phyloP scores from a whole-genome alignment of 768 basidiomycete species.

The Holtermannia corniformis region DNA sequence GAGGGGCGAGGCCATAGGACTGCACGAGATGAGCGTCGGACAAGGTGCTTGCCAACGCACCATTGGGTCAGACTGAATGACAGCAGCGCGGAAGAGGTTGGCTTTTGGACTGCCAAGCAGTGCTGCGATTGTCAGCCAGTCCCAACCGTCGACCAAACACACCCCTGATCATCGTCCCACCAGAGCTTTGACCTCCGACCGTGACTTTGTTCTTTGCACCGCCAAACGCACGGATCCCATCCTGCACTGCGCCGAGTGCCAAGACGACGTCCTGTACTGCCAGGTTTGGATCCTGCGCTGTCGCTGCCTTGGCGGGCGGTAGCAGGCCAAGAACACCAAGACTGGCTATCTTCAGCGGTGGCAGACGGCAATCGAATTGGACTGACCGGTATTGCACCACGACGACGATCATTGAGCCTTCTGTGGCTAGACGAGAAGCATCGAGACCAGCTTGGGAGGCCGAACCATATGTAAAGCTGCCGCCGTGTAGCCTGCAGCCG shows the following conservation, averaged over 20 bases:
- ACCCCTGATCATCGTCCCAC: slow-evolving; percentile 62
- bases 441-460: slow-evolving; percentile 64
- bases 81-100: slow-evolving; percentile 63
- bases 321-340: slow-evolving; percentile 55
- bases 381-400: slow-evolving; percentile 80
- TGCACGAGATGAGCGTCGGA: slow-evolving; percentile 27
- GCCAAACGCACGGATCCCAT: slow-evolving; percentile 54
- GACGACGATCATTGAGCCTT: slow-evolving; percentile 61
- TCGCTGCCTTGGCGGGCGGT: slow-evolving; percentile 45
- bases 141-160: slow-evolving; percentile 2
- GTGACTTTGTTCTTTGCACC: slow-evolving; percentile 55
- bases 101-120: slow-evolving; percentile 65
- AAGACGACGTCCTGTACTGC: slow-evolving; percentile 48
- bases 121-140: slow-evolving; percentile 36
- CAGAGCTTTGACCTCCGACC: slow-evolving; percentile 72
- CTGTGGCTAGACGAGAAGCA: slow-evolving; percentile 63
- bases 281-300: slow-evolving; percentile 46
- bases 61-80: slow-evolving; percentile 82
- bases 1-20: slow-evolving; percentile 63
- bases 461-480: slow-evolving; percentile 64
- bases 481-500: slow-evolving; percentile 66
- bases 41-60: slow-evolving; percentile 44
- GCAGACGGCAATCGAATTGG: slow-evolving; percentile 47
- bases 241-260: slow-evolving; percentile 57
- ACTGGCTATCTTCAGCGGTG: slow-evolving; percentile 39